Conservation (phyloP, 352 stramenopile genomes). For the Pythium insidiosum region DNA sequence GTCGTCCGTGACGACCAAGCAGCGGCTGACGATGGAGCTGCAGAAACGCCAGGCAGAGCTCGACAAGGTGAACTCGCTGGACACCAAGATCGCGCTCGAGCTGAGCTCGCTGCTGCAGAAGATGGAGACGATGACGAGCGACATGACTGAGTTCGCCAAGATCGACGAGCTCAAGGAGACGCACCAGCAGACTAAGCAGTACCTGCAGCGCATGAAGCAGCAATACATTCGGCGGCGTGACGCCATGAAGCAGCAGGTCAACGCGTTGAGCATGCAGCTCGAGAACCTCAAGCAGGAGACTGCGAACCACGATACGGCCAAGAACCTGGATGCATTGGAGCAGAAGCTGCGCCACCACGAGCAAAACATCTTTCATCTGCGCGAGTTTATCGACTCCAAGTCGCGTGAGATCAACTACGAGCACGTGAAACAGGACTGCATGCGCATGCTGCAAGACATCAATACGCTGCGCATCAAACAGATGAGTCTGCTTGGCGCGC, state of each 20-base stretch:
- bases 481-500: conserved; percentile 20
- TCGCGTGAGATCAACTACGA: conserved; percentile 87
- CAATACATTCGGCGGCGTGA: conserved; percentile 82
- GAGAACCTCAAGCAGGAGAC: conserved; percentile 75
- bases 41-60: conserved; percentile 85
- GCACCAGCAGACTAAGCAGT: conserved; percentile 74
- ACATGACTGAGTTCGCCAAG: conserved; percentile 88
- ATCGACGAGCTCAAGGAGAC: conserved; percentile 79
- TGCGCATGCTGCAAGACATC: conserved; percentile 63
- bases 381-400: conserved; percentile 86
- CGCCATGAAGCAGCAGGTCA: conserved; percentile 82
- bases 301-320: conserved; percentile 65
- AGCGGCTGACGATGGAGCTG: conserved; percentile 78
- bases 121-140: conserved; percentile 80
- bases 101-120: conserved; percentile 74
- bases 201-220: conserved; percentile 57
- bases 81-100: conserved; percentile 83
- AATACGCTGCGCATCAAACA: conserved; percentile 67
- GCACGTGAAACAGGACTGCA: conserved; percentile 72
- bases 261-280: conserved; percentile 42
- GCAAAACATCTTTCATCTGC: conserved; percentile 90
- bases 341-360: conserved; percentile 88
- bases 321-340: conserved; percentile 79
- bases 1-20: conserved; percentile 82
- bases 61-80: conserved; percentile 88